phyloP scores from a whole-genome alignment of 352 stramenopile species.

The Phytophthora pluvialis region DNA sequence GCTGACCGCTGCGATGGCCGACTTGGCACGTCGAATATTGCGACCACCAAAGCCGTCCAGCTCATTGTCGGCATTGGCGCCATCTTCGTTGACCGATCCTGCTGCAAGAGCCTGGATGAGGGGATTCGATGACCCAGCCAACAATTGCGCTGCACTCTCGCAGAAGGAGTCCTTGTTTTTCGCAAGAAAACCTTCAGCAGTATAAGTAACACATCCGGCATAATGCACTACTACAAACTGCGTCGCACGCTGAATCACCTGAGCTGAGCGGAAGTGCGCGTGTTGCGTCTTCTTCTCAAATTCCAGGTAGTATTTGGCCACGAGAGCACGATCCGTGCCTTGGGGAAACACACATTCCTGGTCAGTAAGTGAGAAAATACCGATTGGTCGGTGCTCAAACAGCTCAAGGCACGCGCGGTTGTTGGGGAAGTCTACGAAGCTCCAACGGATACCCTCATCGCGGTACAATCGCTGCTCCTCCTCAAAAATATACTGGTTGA shows the following conservation, averaged over 20 bases:
- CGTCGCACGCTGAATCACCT: slow-evolving; percentile 55
- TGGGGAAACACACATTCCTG: slow-evolving; percentile 86
- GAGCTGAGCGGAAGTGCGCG: slow-evolving; percentile 57
- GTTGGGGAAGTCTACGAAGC: slow-evolving; percentile 82
- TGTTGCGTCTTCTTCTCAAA: slow-evolving; percentile 70
- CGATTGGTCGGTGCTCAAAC: slow-evolving; percentile 79
- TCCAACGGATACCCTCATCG: slow-evolving; percentile 78
- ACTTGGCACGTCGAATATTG: slow-evolving; percentile 51
- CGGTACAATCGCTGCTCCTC: slow-evolving; percentile 83
- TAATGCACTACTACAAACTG: slow-evolving; percentile 91
- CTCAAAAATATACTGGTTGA: slow-evolving; percentile 94
- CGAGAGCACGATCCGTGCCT: slow-evolving; percentile 70
- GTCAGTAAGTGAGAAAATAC: slow-evolving; percentile 85
- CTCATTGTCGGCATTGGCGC: slow-evolving; percentile 5
- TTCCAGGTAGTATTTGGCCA: slow-evolving; percentile 81
- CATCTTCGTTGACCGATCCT: slow-evolving; percentile 19
- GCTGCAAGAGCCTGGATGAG: slow-evolving; percentile 67
- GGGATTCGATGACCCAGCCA: slow-evolving; percentile 61
- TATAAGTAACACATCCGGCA: slow-evolving; percentile 84
- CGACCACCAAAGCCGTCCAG: slow-evolving; percentile 28
- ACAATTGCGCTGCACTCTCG: slow-evolving; percentile 63
- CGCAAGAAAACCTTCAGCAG: slow-evolving; percentile 79
- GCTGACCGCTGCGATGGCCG: slow-evolving; percentile 68
- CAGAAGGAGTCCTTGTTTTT: slow-evolving; percentile 93
- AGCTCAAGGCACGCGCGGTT: slow-evolving; percentile 82